These are phyloP conservation scores for Tubosaeta sp. DNA, from an alignment of 768 basidiomycete species.

Conservation along the genomic window DNA sequence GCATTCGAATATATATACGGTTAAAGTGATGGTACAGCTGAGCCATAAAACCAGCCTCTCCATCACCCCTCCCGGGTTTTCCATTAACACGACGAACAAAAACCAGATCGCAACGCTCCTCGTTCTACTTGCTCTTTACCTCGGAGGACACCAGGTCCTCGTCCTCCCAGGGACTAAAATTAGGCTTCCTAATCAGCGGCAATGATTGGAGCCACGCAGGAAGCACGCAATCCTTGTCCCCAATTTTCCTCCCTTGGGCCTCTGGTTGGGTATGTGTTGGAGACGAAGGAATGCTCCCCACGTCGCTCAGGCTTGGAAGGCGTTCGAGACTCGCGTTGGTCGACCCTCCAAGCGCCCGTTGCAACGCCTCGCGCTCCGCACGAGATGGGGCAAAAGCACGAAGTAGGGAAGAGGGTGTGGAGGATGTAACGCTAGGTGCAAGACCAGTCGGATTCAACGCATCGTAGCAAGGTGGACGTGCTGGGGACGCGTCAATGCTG, in stretches of 20 bases:
- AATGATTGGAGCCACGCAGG: conserved; percentile 70
- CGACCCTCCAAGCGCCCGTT: conserved; percentile 72
- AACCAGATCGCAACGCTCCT: conserved; percentile 1
- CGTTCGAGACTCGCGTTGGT: conserved; percentile 74
- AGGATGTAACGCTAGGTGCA: conserved; percentile 33
- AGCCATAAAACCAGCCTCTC: conserved; percentile 18
- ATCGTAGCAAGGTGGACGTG: conserved; percentile 38
- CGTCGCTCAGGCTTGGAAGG: conserved; percentile 73
- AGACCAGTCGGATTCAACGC: conserved; percentile 62
- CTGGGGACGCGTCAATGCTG: conserved; percentile 9
- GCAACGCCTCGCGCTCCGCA: conserved; percentile 80
- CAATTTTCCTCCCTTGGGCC: conserved; percentile 15
- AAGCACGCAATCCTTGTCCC: conserved; percentile 33
- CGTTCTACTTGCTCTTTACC: conserved; percentile 21
- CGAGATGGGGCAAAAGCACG: conserved; percentile 88
- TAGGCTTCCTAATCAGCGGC: conserved; percentile 61
- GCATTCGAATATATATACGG: conserved; percentile 31
- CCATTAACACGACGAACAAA: conserved; percentile 10
- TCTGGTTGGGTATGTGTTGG: conserved; percentile 50
- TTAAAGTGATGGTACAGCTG: conserved; percentile 20
- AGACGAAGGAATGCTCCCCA: conserved; percentile 68
- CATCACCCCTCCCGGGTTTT: conserved; percentile 11
- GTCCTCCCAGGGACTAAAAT: conserved; percentile 83
- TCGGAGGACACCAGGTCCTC: conserved; percentile 42
- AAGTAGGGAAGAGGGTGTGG: conserved; percentile 49